A percentile compares a stretch with the other conserved stretches of the same genome.
phyloP scores from a whole-genome alignment of 768 basidiomycete species.

The Cubamyces sp. region DNA sequence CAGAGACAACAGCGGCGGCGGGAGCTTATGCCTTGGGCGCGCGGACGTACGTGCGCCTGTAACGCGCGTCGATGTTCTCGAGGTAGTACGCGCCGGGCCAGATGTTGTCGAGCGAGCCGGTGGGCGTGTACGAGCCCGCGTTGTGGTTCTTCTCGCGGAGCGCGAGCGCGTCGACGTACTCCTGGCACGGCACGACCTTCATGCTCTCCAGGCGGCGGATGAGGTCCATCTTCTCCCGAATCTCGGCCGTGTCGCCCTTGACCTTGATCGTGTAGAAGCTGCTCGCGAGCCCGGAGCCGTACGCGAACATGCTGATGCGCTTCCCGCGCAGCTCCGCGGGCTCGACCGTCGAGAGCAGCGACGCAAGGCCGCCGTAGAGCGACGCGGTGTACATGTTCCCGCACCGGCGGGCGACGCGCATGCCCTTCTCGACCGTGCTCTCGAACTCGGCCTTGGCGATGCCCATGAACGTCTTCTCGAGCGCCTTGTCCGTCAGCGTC shows the following conservation, averaged over 20 bases:
- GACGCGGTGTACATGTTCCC: constrained; percentile 99
- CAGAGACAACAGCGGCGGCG: not conserved
- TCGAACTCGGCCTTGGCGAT: constrained; percentile 77
- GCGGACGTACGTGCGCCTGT: constrained; percentile 83
- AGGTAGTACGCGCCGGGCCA: constrained; percentile 96
- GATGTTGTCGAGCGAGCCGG: constrained; percentile 88
- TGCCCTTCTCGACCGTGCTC: constrained; percentile 75
- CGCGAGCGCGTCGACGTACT: constrained; percentile 90
- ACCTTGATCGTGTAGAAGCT: constrained; percentile 89
- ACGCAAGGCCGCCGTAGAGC: constrained; percentile 92
- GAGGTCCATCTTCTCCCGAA: constrained; percentile 82
- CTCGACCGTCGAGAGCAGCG: constrained; percentile 74
- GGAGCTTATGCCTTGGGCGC: constrained; percentile 36
- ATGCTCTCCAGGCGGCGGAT: constrained; percentile 75
- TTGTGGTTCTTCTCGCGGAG: constrained; percentile 98
- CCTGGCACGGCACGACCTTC: constrained; percentile 91
- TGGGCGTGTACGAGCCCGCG: constrained; percentile 79
- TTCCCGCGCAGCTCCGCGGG: constrained; percentile 75
- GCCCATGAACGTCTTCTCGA: constrained; percentile 94
- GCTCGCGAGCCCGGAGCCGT: constrained; percentile 93
- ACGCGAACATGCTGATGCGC: constrained; percentile 94
- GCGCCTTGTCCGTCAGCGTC: constrained; percentile 89
- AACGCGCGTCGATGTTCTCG: constrained; percentile 85
- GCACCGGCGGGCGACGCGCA: constrained; percentile 86
- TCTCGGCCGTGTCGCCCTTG: constrained; percentile 85